A percentile compares a stretch with the other conserved stretches of the same genome.
Evolutionary conservation across 2,329 filamentous ascomycete genomes (phyloP).

Genomic region (Celoporthe dispersa): DNA sequence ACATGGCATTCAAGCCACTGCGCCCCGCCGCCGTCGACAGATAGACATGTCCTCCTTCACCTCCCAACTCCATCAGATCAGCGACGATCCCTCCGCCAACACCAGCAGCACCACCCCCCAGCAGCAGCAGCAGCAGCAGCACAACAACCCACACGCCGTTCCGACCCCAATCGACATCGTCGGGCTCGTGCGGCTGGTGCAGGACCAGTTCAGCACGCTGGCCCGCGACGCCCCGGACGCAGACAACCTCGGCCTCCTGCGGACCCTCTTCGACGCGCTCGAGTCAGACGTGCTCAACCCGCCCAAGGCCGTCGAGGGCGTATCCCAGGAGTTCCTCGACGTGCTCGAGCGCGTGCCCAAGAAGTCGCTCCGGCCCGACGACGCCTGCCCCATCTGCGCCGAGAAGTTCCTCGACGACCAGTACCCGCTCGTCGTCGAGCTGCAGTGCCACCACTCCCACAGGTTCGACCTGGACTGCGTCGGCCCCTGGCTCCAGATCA

Average conservation of each 20-base stretch:
- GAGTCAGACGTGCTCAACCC: slow-evolving; percentile 57
- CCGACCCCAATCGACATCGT: slow-evolving; percentile 64
- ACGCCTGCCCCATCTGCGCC: slow-evolving; percentile 66
- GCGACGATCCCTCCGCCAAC: slow-evolving; percentile 36
- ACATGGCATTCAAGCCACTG: slow-evolving; percentile 59
- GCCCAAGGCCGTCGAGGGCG: slow-evolving; percentile 56
- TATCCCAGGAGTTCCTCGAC: slow-evolving; percentile 64
- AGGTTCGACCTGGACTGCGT: slow-evolving; percentile 71
- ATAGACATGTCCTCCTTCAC: slow-evolving; percentile 68
- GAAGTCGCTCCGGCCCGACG: slow-evolving; percentile 54
- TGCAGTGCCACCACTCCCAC: slow-evolving; percentile 62
- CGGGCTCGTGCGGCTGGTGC: slow-evolving; percentile 61
- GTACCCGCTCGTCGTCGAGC: slow-evolving; percentile 66
- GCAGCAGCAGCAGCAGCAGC: slow-evolving; percentile 35
- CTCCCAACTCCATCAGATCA: slow-evolving; percentile 59
- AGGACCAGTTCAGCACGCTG: slow-evolving; percentile 61
- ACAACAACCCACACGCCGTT: slow-evolving; percentile 61
- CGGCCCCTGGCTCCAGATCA: slow-evolving; percentile 65
- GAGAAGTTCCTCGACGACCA: slow-evolving; percentile 64
- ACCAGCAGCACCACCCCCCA: slow-evolving; percentile 39
- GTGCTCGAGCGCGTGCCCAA: slow-evolving; percentile 60
- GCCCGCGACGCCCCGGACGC: slow-evolving; percentile 52
- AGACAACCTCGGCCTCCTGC: slow-evolving; percentile 55
- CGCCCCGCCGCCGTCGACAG: slow-evolving; percentile 53
- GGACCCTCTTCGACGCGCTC: slow-evolving; percentile 51